Evolutionary conservation across 2,329 filamentous ascomycete genomes (phyloP).

Genomic region (Trichoderma sp.): DNA sequence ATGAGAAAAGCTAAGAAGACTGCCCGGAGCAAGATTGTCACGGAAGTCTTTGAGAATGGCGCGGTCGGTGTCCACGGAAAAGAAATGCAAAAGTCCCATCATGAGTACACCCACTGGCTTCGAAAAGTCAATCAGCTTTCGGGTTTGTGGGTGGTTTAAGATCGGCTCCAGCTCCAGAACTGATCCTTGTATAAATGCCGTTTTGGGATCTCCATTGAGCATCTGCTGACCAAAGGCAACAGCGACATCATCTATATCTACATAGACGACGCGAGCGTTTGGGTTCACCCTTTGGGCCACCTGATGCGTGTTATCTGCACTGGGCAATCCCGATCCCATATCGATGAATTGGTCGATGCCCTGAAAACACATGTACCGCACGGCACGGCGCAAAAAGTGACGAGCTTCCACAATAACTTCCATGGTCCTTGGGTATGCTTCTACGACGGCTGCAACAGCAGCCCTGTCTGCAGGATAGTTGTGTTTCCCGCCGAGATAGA

Average conservation of each 20-base stretch:
- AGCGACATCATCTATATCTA: background rate
- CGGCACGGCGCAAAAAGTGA: constrained; percentile 2
- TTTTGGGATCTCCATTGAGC: background rate
- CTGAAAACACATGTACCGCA: constrained; percentile 12
- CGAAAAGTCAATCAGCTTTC: constrained; percentile 18
- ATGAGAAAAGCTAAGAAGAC: constrained; percentile 10
- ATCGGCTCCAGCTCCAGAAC: constrained; percentile 7
- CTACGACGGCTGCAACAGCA: constrained; percentile 2
- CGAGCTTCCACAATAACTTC: constrained; percentile 10
- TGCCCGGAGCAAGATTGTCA: background rate
- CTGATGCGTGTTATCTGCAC: constrained; percentile 19
- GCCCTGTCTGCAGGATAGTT: constrained; percentile 10
- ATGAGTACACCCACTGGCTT: constrained; percentile 17
- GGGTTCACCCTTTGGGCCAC: constrained; percentile 10
- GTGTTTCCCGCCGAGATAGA: constrained; percentile 12
- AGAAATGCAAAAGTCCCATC: constrained; percentile 18
- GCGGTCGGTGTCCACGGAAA: background rate
- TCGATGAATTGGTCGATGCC: constrained; percentile 14
- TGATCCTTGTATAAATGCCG: constrained; percentile 15
- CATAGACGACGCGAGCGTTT: constrained; percentile 10
- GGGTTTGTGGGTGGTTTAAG: constrained; percentile 9
- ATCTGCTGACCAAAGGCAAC: constrained; percentile 2
- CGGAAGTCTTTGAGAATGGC: background rate
- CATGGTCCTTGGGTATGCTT: constrained; percentile 2
- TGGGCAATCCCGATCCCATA: constrained; percentile 7